Evolutionary conservation across 1,284 basidiomycete species (phyloP), one percentile per base, ranked within the genome.

Genomic region (Clitocybe nebularis): DNA sequence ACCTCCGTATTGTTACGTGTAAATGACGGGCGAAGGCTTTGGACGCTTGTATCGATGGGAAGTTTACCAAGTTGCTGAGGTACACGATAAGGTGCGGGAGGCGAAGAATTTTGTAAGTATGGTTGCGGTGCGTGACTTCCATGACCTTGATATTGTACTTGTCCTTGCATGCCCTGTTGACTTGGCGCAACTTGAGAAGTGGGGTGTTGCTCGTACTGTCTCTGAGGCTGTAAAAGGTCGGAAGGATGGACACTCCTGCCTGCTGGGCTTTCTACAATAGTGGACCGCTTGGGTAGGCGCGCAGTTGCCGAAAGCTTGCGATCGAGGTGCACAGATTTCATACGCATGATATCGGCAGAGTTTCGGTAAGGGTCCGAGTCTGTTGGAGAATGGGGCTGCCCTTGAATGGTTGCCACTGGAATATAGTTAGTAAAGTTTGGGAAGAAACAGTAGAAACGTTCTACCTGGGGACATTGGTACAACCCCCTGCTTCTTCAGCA

Each of bases 301-400:
- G 94, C 92, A 8, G 92, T 93, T 39, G 90, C 93, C 26, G 93
- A 95, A 38, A 94, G 71, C 65, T 98, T 98, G 45, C 96, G 86
- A 64, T 97, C 93, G 14, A 99, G 75, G 59, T 93, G 90, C 32
- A 93, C 89, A 5, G 81, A 82, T 67, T 93, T 96, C 79, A 96
- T 89, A 23, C 90, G 83, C 78, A 95, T 93, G 61, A 96, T 90
- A 55, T 98, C 94, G 53, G 73, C 78, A 41, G 85, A 87, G 56
- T 90, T 90, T 29, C 89, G 81, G 66, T 93, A 93, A 1, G 85
- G 79, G 57, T 87, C 81, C 37, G 75, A 68, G 39, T 76, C 74
- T n/a, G 63, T 59, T 23, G 61, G 53, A 20, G 61, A 52, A 44
- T 59, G 39, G 28, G 54, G 56, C 41, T 67, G 54, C 13, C 63